Percentiles rank a stretch among this genome's conserved stretches.
Conservation (phyloP, 2,329 filamentous ascomycete genomes). For the Fusarium dlaminii region DNA sequence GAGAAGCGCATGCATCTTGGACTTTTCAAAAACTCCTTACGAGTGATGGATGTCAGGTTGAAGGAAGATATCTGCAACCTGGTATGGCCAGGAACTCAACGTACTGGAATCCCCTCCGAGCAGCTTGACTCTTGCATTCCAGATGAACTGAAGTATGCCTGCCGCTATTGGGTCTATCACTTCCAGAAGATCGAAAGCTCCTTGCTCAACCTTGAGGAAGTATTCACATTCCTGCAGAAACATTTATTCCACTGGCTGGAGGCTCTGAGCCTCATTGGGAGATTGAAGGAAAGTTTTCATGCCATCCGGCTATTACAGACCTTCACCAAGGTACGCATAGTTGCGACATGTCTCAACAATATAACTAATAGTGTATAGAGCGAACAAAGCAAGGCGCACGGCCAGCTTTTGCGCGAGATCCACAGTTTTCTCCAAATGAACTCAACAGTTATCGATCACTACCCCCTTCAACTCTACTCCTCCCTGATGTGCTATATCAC, state of each 20-base stretch:
- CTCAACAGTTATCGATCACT: too few species aligned
- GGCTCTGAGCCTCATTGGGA: background rate
- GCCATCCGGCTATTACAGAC: background rate
- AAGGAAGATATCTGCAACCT: background rate
- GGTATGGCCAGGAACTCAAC: background rate
- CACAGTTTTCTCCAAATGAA: too few species aligned
- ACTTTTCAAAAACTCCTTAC: background rate
- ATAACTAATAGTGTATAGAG: background rate
- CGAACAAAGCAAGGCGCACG: too few species aligned
- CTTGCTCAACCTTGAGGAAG: background rate
- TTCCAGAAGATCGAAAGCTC: too few species aligned
- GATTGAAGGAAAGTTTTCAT: background rate
- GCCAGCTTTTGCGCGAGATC: background rate
- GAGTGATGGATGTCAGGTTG: background rate
- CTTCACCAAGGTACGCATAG: background rate
- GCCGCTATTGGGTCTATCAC: slow-evolving; percentile 47
- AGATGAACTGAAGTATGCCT: slow-evolving; percentile 6
- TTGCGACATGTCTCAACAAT: too few species aligned
- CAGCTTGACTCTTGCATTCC: background rate
- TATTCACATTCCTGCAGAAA: background rate
- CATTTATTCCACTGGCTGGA: background rate
- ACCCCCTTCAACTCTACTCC: too few species aligned
- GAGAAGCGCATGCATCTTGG: background rate
- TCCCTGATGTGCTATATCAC: too few species aligned
- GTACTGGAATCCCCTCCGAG: background rate